Evolutionary conservation across 208 protist genomes (phyloP), one percentile per base, ranked within the genome.

Genomic region (Leishmania arabica): DNA sequence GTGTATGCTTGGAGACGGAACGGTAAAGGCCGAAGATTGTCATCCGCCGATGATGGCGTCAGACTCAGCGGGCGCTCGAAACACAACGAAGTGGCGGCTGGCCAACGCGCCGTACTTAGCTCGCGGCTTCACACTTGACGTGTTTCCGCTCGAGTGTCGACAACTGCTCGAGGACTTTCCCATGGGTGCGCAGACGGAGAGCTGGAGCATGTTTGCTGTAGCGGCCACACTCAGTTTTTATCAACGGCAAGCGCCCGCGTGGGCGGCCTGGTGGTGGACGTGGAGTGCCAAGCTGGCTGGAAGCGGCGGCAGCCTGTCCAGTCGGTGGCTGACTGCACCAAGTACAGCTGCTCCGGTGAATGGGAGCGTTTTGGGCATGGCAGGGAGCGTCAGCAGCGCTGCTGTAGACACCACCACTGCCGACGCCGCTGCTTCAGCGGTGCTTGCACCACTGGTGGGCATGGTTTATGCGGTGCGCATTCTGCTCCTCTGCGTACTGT

Each of bases 161-260:
- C 49, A 62, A 62, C 72, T 76, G 31, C 72, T 76, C 8, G 72
- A 31, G 13, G 72, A 62, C 27, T 31, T 76, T 21, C 31, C 72
- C n/a, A n/a, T 27, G 4, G 51, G 34, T 13, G 8, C 72, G 17
- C 47, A 47, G 31, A 17, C 40, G 8, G 51, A 76, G n/a, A 15
- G 27, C 47, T 76, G 72, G 72, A 62, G 27, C 49, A 11, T 58
- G n/a, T 76, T 76, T n/a, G 72, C 47, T 31, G 51, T 76, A 51
- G 72, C 51, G 72, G 72, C 72, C 51, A 76, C 72, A 17, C 51
- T 76, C 42, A 11, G 19, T 13, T 62, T 62, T 62, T 56, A n/a
- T 24, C 72, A 62, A 15, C 47, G 53, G 19, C 72, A 76, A 62
- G 72, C 34, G 17, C 31, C n/a, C 17, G 17, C 17, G 51, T 76